Percentiles rank a stretch among this genome's conserved stretches.
phyloP scores from a whole-genome alignment of 179 eudicot genomes.

The Nepenthes alata region DNA sequence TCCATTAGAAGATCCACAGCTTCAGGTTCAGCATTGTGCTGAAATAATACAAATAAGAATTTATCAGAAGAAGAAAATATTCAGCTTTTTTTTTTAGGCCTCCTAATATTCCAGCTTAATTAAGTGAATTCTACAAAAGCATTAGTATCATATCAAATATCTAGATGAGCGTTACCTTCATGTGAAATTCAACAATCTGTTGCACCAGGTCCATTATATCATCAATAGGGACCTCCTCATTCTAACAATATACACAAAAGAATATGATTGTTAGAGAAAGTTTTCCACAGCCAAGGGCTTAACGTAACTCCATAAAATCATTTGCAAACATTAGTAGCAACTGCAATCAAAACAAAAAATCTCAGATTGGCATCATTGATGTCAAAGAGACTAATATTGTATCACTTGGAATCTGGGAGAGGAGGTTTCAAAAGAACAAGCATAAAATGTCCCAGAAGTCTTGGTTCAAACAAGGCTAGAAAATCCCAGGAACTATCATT shows the following conservation, averaged over 20 bases:
- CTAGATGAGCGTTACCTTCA: conserved; percentile 44
- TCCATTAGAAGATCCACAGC: conserved; percentile 97
- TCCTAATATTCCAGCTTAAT: not conserved
- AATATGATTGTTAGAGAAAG: not conserved
- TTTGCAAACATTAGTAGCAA: no score
- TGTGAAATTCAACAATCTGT: conserved; percentile 79
- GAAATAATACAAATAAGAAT: conserved; percentile 16
- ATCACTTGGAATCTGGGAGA: no score
- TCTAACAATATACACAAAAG: conserved; percentile 27
- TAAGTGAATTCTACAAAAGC: not conserved
- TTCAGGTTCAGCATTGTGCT: conserved; percentile 99
- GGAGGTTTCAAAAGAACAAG: no score
- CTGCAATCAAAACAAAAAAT: no score
- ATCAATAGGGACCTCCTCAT: conserved; percentile 49
- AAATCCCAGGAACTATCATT: no score
- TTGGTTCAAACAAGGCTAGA: no score
- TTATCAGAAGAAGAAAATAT: conserved; percentile 2
- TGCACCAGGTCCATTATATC: conserved; percentile 76
- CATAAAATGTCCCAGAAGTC: no score
- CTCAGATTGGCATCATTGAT: no score
- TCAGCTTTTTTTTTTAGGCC: not conserved
- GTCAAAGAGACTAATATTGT: no score
- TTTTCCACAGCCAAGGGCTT: no score
- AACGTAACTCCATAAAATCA: no score
- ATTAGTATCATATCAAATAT: not conserved